Percentiles rank a stretch among this genome's conserved stretches.
Conservation (phyloP, 2,329 filamentous ascomycete genomes). For the Trichoderma atrobrunneum region DNA sequence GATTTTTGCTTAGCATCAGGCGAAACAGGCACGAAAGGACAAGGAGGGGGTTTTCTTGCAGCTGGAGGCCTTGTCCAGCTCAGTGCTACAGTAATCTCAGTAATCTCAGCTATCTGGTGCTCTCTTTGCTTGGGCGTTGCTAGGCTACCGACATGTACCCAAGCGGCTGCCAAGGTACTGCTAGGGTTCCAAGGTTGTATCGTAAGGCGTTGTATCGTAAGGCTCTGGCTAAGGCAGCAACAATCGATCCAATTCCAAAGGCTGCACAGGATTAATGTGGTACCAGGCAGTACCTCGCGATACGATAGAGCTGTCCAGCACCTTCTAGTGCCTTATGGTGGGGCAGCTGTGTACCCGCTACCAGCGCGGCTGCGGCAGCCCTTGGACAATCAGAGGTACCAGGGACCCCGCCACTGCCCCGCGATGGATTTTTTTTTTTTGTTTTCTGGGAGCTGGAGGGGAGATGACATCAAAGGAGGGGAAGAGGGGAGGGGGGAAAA, state of each 20-base stretch:
- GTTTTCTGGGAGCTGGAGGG: conserved; percentile 12
- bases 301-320: conserved; percentile 14
- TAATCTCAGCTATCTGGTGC: neutral
- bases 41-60: neutral
- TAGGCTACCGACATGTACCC: neutral
- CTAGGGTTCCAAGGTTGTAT: neutral
- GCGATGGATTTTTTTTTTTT: conserved; percentile 18
- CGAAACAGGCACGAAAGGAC: neutral
- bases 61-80: neutral
- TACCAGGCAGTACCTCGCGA: neutral
- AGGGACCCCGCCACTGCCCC: conserved; percentile 17
- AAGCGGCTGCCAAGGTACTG: neutral
- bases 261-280: neutral
- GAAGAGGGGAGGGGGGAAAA: neutral
- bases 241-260: neutral
- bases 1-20: neutral
- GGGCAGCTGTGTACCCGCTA: conserved; percentile 15
- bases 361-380: neutral
- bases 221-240: neutral
- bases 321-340: conserved; percentile 16
- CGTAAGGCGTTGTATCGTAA: neutral
- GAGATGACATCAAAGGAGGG: conserved; percentile 19
- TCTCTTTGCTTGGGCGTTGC: neutral
- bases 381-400: neutral
- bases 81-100: neutral